Percentiles rank a stretch among this genome's conserved stretches.
These are phyloP conservation scores for Rhododendron williamsianum DNA, from an alignment of 148 eudicot genomes.

Conservation along the genomic window DNA sequence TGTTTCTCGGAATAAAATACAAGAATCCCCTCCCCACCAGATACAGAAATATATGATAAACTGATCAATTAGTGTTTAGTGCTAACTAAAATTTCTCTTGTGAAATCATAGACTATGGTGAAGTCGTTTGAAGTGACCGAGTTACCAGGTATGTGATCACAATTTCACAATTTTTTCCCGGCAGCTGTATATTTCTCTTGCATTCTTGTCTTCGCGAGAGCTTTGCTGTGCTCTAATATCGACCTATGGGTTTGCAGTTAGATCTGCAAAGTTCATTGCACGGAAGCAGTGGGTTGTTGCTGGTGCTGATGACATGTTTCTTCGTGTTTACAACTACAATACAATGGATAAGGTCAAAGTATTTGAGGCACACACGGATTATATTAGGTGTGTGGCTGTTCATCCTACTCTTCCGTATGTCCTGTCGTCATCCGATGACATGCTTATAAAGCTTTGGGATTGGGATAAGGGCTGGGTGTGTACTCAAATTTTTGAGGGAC, in stretches of 20 bases:
- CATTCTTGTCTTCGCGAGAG: conserved; percentile 12
- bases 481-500: conserved; percentile 91
- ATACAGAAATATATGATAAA: background rate
- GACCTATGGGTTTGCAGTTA: conserved; percentile 42
- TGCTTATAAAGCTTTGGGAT: conserved; percentile 99
- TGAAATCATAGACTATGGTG: conserved; percentile 40
- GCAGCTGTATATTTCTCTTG: background rate
- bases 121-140: conserved; percentile 58
- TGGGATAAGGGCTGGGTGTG: conserved; percentile 95
- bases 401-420: conserved; percentile 94
- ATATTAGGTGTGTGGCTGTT: conserved; percentile 88
- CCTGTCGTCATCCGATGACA: conserved; percentile 93
- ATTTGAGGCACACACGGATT: conserved; percentile 90
- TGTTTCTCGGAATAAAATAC: background rate
- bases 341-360: conserved; percentile 87
- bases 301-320: conserved; percentile 85
- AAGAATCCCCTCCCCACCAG: background rate
- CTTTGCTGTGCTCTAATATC: background rate
- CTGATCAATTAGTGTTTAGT: background rate
- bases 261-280: conserved; percentile 79
- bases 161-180: background rate
- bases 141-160: conserved; percentile 32
- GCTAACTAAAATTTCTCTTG: conserved; percentile 1
- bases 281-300: conserved; percentile 97
- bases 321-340: conserved; percentile 83